phyloP scores from a whole-genome alignment of 805 yeast species.

The Suhomyces prunicola region DNA sequence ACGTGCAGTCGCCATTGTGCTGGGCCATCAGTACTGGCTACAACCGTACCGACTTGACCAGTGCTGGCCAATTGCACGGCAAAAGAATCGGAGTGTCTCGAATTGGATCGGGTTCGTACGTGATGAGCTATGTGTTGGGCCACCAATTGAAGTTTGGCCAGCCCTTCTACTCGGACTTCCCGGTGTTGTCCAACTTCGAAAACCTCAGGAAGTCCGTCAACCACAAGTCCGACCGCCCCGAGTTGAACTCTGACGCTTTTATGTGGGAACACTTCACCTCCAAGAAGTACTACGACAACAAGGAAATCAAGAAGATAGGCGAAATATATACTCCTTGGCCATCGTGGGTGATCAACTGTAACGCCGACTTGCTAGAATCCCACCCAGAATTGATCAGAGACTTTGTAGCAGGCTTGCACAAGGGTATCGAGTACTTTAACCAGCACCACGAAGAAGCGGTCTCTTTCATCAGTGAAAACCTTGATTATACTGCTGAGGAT shows the following conservation, averaged over 20 bases:
- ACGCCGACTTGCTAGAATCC: constrained; percentile 33
- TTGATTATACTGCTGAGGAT: constrained; percentile 76
- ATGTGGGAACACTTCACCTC: constrained; percentile 97
- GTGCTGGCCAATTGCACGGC: constrained; percentile 54
- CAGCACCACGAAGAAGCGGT: constrained; percentile 62
- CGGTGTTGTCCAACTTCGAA: constrained; percentile 62
- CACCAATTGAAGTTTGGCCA: constrained; percentile 51
- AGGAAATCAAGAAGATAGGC: constrained; percentile 80
- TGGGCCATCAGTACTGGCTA: constrained; percentile 88
- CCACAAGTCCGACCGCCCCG: constrained; percentile 31
- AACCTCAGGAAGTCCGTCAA: constrained; percentile 81
- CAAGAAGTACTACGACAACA: constrained; percentile 74
- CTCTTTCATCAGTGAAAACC: constrained; percentile 56
- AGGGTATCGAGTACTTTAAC: constrained; percentile 68
- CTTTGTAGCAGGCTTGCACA: constrained; percentile 55
- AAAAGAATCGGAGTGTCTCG: constrained; percentile 74
- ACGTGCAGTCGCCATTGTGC: constrained; percentile 80
- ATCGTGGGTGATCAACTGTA: constrained; percentile 78
- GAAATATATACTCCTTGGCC: constrained; percentile 96
- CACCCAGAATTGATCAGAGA: constrained; percentile 21
- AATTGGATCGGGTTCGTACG: constrained; percentile 88
- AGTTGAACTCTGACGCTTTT: constrained; percentile 66
- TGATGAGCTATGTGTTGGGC: constrained; percentile 85
- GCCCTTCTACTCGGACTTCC: constrained; percentile 53
- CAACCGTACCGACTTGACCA: constrained; percentile 52